phyloP scores from a whole-genome alignment of 805 yeast species.

The Kazachstania kunashirensis region DNA sequence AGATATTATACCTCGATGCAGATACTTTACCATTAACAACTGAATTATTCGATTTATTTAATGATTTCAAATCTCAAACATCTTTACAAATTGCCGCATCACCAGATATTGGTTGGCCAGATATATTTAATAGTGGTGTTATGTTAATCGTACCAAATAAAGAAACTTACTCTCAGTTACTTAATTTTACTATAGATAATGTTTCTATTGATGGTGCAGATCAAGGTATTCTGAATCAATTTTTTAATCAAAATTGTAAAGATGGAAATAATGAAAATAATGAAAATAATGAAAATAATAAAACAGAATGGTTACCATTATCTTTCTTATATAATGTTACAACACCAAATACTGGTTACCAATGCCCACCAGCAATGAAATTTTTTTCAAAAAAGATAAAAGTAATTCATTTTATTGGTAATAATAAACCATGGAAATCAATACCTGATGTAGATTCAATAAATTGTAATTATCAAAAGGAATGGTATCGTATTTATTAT shows the following conservation, averaged over 20 bases:
- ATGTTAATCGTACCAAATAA: slow-evolving; percentile 48
- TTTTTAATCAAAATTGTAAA: slow-evolving; percentile 35
- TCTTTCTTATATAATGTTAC: slow-evolving; percentile 86
- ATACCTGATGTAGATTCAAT: slow-evolving; percentile 6
- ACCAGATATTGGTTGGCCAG: slow-evolving; percentile 90
- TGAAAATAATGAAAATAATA: neutral
- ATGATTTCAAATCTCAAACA: slow-evolving; percentile 16
- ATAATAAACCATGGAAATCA: slow-evolving; percentile 45
- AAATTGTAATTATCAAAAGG: slow-evolving; percentile 8
- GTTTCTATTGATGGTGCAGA: slow-evolving; percentile 79
- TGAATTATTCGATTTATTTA: slow-evolving; percentile 18
- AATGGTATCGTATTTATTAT: slow-evolving; percentile 13
- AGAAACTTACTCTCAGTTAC: slow-evolving; percentile 35
- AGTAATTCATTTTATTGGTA: slow-evolving; percentile 60
- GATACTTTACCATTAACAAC: slow-evolving; percentile 46
- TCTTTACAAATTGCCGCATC: slow-evolving; percentile 37
- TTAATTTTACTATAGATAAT: slow-evolving; percentile 18
- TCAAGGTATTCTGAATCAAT: slow-evolving; percentile 80
- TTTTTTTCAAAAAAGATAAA: slow-evolving; percentile 39
- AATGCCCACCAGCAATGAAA: slow-evolving; percentile 60
- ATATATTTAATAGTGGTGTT: slow-evolving; percentile 76
- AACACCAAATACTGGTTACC: slow-evolving; percentile 50
- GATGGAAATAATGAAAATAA: neutral
- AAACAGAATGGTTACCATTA: slow-evolving; percentile 49
- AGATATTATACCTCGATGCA: slow-evolving; percentile 51